These are phyloP conservation scores for Tetrapisispora taiwanensis DNA, from an alignment of 805 yeast genomes.

Conservation along the genomic window DNA sequence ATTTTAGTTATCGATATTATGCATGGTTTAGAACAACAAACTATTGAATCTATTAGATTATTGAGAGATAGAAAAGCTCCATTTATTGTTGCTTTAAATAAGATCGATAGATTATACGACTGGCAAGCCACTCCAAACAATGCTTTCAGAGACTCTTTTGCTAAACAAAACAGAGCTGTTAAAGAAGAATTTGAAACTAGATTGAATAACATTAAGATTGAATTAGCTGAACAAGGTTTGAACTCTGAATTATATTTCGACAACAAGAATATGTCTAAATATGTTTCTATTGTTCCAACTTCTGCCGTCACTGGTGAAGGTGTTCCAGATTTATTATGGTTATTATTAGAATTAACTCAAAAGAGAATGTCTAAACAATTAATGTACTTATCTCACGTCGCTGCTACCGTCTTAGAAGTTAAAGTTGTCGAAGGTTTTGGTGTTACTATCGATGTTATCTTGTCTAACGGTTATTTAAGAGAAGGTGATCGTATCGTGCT, in stretches of 20 bases:
- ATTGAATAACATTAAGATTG: constrained; percentile 73
- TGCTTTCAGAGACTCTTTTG: constrained; percentile 89
- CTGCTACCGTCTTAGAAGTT: constrained; percentile 94
- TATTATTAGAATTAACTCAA: constrained; percentile 89
- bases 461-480: constrained; percentile 88
- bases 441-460: constrained; percentile 93
- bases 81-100: constrained; percentile 91
- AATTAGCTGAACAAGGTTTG: constrained; percentile 95
- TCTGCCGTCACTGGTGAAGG: constrained; percentile 99
- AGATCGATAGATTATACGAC: constrained; percentile 93
- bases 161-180: constrained; percentile 72
- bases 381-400: constrained; percentile 82
- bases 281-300: constrained; percentile 94
- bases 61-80: constrained; percentile 97
- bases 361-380: constrained; percentile 98
- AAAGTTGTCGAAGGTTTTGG: constrained; percentile 98
- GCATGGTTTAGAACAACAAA: constrained; percentile 99
- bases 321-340: constrained; percentile 96
- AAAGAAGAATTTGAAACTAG: constrained; percentile 88
- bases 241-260: constrained; percentile 94
- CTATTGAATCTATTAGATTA: constrained; percentile 84
- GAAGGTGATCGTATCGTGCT: constrained; percentile 94
- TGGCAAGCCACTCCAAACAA: constrained; percentile 89
- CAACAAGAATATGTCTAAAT: constrained; percentile 86
- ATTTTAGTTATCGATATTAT: constrained; percentile 95